Evolutionary conservation across 306 rosid species (phyloP), one percentile per base, ranked within the genome.

Genomic region (Calophaca sinica): DNA sequence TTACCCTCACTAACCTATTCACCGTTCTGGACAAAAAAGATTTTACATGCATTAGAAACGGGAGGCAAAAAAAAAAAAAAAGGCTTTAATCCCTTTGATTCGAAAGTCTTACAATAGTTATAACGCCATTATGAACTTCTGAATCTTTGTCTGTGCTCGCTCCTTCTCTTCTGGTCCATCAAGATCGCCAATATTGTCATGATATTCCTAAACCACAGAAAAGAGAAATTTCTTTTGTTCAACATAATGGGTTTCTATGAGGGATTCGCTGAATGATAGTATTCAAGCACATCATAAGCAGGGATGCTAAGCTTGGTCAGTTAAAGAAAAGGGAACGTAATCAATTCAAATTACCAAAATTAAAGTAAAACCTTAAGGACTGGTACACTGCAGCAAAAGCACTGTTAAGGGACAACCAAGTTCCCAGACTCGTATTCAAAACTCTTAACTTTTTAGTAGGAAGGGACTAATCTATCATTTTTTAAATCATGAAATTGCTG

Each of bases 111-210:
- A 46, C 75, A 68, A 48, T 49, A 46, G 74, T 73, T 77, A 91
- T n/a, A 93, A 59, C 3, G 93, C 96, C 33, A 77, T 45, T 79
- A 94, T 85, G 86, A 94, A 91, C 86, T 85, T 89, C 61, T 88
- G 96, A 81, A 91, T 87, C 87, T 86, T 94, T 12, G 91, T 59
- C 82, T 91, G 97, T 4, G 93, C 88, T 41, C 94, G 85, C 82
- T 94, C 98, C 81, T 90, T 91, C 82, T 90, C 98, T 72, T 94
- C 96, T 10, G 87, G 93, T 78, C 98, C 98, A 77, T 94, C 98
- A 52, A 88, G 76, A 81, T 94, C 97, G 50, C 98, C 93, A 50
- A 94, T 91, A 74, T 94, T 91, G 73, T 94, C 96, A 33, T 91
- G 96, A 82, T 89, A 91, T 68, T 94, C 97, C 94, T 94, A 46